Evolutionary conservation across 805 yeast species (phyloP).

Genomic region (Nakazawaea laoshanensis): DNA sequence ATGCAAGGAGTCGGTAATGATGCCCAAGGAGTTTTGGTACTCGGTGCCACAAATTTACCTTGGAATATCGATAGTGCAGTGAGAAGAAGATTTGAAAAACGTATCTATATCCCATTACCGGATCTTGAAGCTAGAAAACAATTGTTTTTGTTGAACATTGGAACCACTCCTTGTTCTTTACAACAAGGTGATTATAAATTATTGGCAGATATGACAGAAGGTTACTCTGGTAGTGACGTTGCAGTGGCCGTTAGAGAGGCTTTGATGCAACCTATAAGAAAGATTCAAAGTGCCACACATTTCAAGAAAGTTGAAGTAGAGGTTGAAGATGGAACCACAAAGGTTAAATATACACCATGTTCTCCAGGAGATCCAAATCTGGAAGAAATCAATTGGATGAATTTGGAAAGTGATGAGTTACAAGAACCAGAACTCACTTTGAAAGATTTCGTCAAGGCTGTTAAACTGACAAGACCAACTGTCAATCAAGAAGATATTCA

Average conservation of each 20-base stretch:
- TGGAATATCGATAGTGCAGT: conserved; percentile 99
- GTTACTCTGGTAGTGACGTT: conserved; percentile 95
- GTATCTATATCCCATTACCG: conserved; percentile 93
- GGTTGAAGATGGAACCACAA: conserved; percentile 24
- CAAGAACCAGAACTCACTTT: conserved; percentile 84
- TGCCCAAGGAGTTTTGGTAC: conserved; percentile 80
- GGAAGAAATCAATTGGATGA: conserved; percentile 88
- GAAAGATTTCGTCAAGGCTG: conserved; percentile 89
- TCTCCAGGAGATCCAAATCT: conserved; percentile 95
- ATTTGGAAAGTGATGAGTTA: conserved; percentile 79
- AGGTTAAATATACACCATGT: conserved; percentile 70
- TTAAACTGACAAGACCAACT: conserved; percentile 88
- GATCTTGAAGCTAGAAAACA: conserved; percentile 86
- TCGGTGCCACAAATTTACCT: conserved; percentile 97
- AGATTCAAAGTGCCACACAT: conserved; percentile 93
- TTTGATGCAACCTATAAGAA: conserved; percentile 94
- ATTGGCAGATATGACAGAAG: conserved; percentile 90
- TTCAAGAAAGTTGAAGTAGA: conserved; percentile 54
- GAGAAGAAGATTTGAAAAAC: conserved; percentile 89
- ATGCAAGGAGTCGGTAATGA: conserved; percentile 99
- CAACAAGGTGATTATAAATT: conserved; percentile 64
- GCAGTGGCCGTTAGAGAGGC: conserved; percentile 97
- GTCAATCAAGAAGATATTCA: conserved; percentile 79
- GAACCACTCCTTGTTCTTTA: conserved; percentile 78
- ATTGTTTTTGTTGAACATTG: conserved; percentile 93